Base-by-base conservation (phyloP, 768 basidiomycete species). In the Mycena alexandri region DNA sequence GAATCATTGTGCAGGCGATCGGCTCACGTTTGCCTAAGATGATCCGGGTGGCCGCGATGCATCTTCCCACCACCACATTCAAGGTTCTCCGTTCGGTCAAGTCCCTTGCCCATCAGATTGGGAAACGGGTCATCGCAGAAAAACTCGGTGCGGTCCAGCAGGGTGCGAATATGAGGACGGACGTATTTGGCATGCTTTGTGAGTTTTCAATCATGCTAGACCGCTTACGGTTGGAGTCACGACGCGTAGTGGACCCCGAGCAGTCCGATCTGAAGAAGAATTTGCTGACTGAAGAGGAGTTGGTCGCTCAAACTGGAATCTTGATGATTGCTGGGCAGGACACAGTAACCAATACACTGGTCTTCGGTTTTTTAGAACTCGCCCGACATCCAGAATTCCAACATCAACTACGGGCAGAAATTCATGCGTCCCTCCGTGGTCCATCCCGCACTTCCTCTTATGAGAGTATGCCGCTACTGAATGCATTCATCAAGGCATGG, bases 401-500 rank as follows among this genome's bases (percentile, higher is more conserved):
- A 56, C 24, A 48, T 34, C 16, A 25, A 22, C 41, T 67, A 9
- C 51, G 69, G 9, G 61, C 43, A 5, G 69, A 70, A 43, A 62
- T 70, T n/a, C 46, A 51, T 46, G 44, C 54, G 29, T 50, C 43
- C 46, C 50, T 21, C 33, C 38, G n/a, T 36, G 48, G 34, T 34
- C 33, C 56, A 29, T 47, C n/a, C 2, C 16, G 46, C n/a, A 36
- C 46, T 36, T 16, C 4, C 25, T 29, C 34, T 33, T 59, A 41
- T 29, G 69, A 67, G 25, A 48, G 42, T 57, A 43, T 70, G 42
- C 47, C 64, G 19, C 52, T 62, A 43, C 50, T 67, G 33, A 71
- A 67, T 51, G 61, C 69, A 16, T 61, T 67, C 19, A 68, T 71
- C 44, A 71, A 71, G 55, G 70, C 14, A 34, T 52, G 44, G 22